Evolutionary conservation across 768 basidiomycete species (phyloP), one percentile per base, ranked within the genome.

Genomic region (Boletus tomentosulus): DNA sequence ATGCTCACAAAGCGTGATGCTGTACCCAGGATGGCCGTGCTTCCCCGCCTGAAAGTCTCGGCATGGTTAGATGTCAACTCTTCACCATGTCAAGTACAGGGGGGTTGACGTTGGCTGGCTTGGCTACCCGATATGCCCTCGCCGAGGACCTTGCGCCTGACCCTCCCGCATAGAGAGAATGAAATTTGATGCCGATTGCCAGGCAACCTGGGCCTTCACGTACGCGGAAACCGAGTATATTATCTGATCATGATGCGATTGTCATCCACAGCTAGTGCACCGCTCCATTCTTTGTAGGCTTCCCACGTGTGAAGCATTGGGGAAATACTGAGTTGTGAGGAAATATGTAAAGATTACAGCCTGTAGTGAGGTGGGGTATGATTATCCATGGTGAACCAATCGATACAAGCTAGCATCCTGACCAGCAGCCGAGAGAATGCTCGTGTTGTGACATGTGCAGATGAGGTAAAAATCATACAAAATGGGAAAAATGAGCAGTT

Each of bases 141-240:
- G 22, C 5, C n/a, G 24, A 25, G 41, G 41, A 25, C 41, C 41
- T 24, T 19, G 4, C 39, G n/a, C 48, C 37, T 48, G 35, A 27
- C n/a, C 28, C 48, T 28, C 6, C 4, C 42, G 25, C 47, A 52
- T 55, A 49, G 44, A 53, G 13, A 56, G 42, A 24, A 43, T 37
- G 19, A 16, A 45, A 37, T 54, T 48, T 66, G 64, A 66, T 66
- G 57, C 30, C 33, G 44, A 66, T 66, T 54, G 57, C 62, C 60
- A 58, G 51, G 65, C 62, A 66, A 67, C 64, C 24, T 30, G 10
- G 13, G 11, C 4, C 16, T 27, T 61, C 54, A 56, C 59, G 52
- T 65, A 66, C 55, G 39, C 42, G 35, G 35, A 46, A 60, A 61
- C 16, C 46, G 24, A 50, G 2, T 28, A 37, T 43, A n/a, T 51